A percentile compares a stretch with the other conserved stretches of the same genome.
These are phyloP conservation scores for Coffea canephora DNA, from an alignment of 257 asterid species.

Conservation along the genomic window DNA sequence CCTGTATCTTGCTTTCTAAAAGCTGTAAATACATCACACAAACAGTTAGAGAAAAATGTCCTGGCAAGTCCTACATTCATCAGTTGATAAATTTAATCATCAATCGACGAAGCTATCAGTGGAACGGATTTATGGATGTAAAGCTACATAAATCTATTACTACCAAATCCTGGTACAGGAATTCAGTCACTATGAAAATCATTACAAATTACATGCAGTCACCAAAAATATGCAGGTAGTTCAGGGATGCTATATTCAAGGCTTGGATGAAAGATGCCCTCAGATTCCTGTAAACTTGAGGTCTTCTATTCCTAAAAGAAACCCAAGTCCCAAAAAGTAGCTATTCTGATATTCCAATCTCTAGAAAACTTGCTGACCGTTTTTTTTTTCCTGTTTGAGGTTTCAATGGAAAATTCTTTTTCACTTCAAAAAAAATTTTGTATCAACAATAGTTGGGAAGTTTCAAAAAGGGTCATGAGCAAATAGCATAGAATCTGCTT, in stretches of 20 bases:
- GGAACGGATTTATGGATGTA: neutral
- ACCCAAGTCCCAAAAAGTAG: neutral
- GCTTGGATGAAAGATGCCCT: neutral
- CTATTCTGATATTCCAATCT: neutral
- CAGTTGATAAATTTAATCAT: neutral
- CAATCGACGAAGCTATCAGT: neutral
- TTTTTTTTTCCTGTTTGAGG: neutral
- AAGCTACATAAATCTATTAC: neutral
- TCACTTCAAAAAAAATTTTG: neutral
- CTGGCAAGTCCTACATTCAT: neutral
- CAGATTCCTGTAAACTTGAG: neutral
- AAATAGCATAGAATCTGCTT: neutral
- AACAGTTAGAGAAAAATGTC: conserved; percentile 8
- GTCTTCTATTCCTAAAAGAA: neutral
- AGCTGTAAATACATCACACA: conserved; percentile 45
- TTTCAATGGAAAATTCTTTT: neutral
- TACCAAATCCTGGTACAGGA: neutral
- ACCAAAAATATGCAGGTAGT: neutral
- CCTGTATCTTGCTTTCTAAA: conserved; percentile 95
- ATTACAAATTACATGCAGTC: neutral
- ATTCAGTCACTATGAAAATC: neutral
- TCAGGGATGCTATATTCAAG: neutral
- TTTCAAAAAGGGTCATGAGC: neutral
- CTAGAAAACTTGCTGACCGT: neutral
- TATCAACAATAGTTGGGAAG: neutral